Conservation (phyloP, 345 rosid genomes). For the Boechera divaricarpa region DNA sequence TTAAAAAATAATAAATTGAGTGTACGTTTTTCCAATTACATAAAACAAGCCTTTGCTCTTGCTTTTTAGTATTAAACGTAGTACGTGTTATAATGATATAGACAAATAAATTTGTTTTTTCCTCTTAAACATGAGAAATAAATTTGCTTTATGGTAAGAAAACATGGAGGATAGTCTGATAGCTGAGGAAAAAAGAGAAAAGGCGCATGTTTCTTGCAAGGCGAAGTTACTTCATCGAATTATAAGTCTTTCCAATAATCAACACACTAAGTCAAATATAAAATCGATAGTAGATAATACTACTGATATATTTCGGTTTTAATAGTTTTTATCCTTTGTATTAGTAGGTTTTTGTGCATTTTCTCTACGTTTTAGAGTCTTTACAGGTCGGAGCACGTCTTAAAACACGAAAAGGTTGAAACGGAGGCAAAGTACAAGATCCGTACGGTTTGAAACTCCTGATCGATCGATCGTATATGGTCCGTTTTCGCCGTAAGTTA, state of each 20-base stretch:
- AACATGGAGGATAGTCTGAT: neutral
- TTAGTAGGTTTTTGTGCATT: no score
- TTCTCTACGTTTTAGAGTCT: no score
- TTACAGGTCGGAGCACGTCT: no score
- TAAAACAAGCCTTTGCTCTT: constrained; percentile 11
- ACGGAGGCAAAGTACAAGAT: no score
- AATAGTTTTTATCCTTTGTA: no score
- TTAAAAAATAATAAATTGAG: constrained; percentile 5
- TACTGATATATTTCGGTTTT: no score
- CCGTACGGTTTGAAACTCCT: no score
- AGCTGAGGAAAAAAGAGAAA: neutral
- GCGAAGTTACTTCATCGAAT: constrained; percentile 18
- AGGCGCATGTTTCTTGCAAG: constrained; percentile 27
- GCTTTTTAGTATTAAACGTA: neutral
- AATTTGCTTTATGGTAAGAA: neutral
- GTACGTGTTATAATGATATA: neutral
- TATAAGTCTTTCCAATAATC: neutral
- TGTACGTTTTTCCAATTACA: constrained; percentile 29
- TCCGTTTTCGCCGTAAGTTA: no score
- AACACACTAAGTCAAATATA: neutral
- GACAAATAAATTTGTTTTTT: neutral
- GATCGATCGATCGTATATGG: no score
- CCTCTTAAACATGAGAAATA: neutral
- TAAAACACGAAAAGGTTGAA: no score
- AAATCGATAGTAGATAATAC: no score